phyloP scores from a whole-genome alignment of 2,329 filamentous ascomycete genomes.

The Colletotrichum lini region DNA sequence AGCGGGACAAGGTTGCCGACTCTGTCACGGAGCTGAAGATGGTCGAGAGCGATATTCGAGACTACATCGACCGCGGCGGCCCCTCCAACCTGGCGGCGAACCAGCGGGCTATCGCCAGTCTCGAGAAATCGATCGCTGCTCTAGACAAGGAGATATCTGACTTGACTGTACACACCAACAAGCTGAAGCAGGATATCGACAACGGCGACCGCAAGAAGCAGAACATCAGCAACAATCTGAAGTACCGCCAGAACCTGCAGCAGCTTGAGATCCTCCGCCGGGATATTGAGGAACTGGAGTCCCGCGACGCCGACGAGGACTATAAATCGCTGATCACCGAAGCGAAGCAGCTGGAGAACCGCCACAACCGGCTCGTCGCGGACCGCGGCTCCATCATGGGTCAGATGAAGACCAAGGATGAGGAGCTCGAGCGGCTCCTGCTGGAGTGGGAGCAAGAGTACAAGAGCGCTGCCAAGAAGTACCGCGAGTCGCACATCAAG shows the following conservation, averaged over 20 bases:
- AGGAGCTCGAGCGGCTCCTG: conserved; percentile 80
- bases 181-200: conserved; percentile 81
- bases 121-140: conserved; percentile 76
- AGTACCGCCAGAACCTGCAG: conserved; percentile 82
- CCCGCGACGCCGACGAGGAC: conserved; percentile 86
- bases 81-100: conserved; percentile 78
- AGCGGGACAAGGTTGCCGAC: conserved; percentile 79
- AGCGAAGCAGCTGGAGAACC: conserved; percentile 75
- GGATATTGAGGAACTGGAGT: conserved; percentile 82
- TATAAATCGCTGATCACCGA: conserved; percentile 81
- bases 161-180: conserved; percentile 80
- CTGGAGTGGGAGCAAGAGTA: conserved; percentile 90
- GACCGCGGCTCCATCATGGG: conserved; percentile 83
- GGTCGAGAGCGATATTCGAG: conserved; percentile 82
- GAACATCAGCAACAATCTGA: conserved; percentile 90
- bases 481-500: conserved; percentile 89
- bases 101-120: conserved; percentile 75
- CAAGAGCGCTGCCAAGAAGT: conserved; percentile 83
- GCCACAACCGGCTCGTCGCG: conserved; percentile 78
- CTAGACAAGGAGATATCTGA: conserved; percentile 78
- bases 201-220: conserved; percentile 88
- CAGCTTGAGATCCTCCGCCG: conserved; percentile 75
- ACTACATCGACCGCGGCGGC: conserved; percentile 84
- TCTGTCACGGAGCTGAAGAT: conserved; percentile 84
- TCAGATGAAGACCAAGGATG: conserved; percentile 86